These are phyloP conservation scores for Magnusiomyces suaveolens DNA, from an alignment of 1,139 yeast species.

Conservation along the genomic window DNA sequence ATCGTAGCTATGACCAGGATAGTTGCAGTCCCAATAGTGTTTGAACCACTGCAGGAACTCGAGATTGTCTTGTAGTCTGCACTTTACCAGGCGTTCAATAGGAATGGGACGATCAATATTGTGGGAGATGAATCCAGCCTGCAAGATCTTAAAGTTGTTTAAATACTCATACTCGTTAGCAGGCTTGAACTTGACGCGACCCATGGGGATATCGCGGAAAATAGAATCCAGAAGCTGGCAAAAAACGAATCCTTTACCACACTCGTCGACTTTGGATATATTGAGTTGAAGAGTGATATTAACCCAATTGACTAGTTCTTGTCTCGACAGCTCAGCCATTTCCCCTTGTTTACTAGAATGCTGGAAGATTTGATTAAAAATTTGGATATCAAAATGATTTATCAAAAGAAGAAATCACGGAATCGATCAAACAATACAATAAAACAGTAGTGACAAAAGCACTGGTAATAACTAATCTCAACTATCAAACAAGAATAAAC, in stretches of 20 bases:
- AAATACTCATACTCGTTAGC: conserved; percentile 68
- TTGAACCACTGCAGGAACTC: conserved; percentile 92
- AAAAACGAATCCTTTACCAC: conserved; percentile 93
- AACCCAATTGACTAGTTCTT: conserved; percentile 78
- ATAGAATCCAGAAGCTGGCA: conserved; percentile 87
- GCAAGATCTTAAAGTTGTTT: conserved; percentile 76
- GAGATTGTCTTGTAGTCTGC: conserved; percentile 85
- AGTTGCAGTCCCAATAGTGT: conserved; percentile 68
- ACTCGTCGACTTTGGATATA: conserved; percentile 75
- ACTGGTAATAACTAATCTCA: background rate
- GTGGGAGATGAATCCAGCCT: conserved; percentile 63
- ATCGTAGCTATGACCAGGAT: conserved; percentile 59
- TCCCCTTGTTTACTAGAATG: no score
- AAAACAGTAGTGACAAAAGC: background rate
- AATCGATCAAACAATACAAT: no score
- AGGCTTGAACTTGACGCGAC: conserved; percentile 60
- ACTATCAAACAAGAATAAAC: background rate
- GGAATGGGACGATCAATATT: conserved; percentile 66
- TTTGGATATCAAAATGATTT: no score
- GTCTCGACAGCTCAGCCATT: conserved; percentile 59
- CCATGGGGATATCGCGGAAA: conserved; percentile 71
- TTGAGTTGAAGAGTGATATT: conserved; percentile 57
- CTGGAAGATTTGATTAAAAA: no score
- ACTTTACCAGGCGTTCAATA: conserved; percentile 72
- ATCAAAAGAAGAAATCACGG: no score